Evolutionary conservation across 2,329 filamentous ascomycete genomes (phyloP), one percentile per base, ranked within the genome.

Genomic region (Pseudogymnoascus sp.): DNA sequence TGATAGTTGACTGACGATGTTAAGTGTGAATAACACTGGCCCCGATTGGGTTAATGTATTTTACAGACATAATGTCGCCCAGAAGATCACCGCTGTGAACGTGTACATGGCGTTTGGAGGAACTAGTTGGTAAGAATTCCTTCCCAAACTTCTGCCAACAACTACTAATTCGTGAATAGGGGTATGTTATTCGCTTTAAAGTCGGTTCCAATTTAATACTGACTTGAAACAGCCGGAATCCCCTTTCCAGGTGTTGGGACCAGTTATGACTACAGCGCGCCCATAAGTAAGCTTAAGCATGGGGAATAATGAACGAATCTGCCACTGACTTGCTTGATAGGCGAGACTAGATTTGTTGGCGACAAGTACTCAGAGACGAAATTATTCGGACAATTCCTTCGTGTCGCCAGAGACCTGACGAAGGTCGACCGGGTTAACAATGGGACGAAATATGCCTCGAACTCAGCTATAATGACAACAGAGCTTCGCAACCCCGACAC

Each of bases 81-180:
- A 87, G 66, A 76, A 81, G 0, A 78, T 86, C 3, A 84, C 82
- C 0, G 82, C 81, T 0, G 78, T 86, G 60, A 85, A 79, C 30
- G 70, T 87, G 1, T 87, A 87, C 68, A 87, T 87, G 83, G 72
- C 85, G 59, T 87, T 80, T 59, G 85, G 85, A 3, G 85, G 85
- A 2, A 87, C 85, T 0, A 86, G 82, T 64, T 86, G 83, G 83
- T 65, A 59, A 35, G 60, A 12, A 12, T 12, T 33, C 36, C 22
- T 54, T 28, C 6, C 1, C 28, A 18, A 33, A 33, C 28, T 20
- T 33, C 3, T 54, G 28, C 12, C 1, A 18, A 18, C n/a, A 54
- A 33, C 16, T 4, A 20, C 47, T 54, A 20, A 54, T 25, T 33
- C 28, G 16, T 33, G 6, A 20, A 8, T 14, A 54, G 47, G 47